Conservation (phyloP, 1,139 yeast genomes). For the Kurtzmaniella quercitrusa region DNA sequence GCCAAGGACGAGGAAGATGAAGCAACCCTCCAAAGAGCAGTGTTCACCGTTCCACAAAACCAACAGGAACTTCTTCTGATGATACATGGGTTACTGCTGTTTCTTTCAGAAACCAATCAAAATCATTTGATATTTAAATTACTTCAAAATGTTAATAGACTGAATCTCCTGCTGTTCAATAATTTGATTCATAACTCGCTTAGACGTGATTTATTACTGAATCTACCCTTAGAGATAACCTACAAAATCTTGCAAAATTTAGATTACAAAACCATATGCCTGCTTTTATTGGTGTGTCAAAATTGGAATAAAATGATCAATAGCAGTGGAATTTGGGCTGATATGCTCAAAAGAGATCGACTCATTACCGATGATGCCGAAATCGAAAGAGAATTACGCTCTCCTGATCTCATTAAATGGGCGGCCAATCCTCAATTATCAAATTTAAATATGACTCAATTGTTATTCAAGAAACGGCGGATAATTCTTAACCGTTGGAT, state of each 20-base stretch:
- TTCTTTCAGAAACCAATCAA: conserved; percentile 34
- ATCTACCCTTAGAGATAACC: conserved; percentile 76
- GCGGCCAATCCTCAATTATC: conserved; percentile 20
- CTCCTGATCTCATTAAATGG: conserved; percentile 25
- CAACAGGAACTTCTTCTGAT: conserved; percentile 38
- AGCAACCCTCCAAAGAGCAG: conserved; percentile 14
- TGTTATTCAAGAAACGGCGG: conserved; percentile 62
- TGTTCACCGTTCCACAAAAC: conserved; percentile 28
- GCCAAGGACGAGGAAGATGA: conserved; percentile 11
- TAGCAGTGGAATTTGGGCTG: conserved; percentile 58
- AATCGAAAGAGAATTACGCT: conserved; percentile 29
- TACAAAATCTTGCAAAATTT: conserved; percentile 62
- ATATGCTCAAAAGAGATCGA: conserved; percentile 50
- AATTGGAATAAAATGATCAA: conserved; percentile 67
- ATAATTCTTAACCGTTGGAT: conserved; percentile 79
- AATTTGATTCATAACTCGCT: conserved; percentile 57
- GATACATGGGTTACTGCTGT: conserved; percentile 30
- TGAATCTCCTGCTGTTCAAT: conserved; percentile 64
- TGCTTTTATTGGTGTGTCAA: conserved; percentile 61
- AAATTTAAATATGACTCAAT: conserved; percentile 37
- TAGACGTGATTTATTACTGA: conserved; percentile 66
- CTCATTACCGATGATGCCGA: conserved; percentile 38
- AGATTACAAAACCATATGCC: conserved; percentile 60
- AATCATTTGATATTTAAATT: conserved; percentile 56
- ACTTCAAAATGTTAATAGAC: conserved; percentile 61